phyloP scores from a whole-genome alignment of 805 yeast genomes.

The Yamadazyma olivae region DNA sequence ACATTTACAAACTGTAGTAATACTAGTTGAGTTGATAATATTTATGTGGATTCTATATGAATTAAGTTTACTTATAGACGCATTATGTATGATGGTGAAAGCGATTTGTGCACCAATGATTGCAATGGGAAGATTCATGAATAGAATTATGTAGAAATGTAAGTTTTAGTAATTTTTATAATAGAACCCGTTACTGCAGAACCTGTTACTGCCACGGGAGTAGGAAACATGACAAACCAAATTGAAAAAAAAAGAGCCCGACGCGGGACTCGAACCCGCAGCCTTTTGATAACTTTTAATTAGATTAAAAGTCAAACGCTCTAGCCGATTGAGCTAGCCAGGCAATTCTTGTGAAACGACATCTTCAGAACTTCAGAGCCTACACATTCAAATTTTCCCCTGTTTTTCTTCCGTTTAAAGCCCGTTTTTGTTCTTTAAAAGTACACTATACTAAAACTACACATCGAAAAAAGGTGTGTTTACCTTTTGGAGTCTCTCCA shows the following conservation, averaged over 20 bases:
- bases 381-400: no score
- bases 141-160: slow-evolving; percentile 29
- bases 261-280: slow-evolving; percentile 20
- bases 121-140: slow-evolving; percentile 43
- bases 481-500: no score
- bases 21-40: slow-evolving; percentile 33
- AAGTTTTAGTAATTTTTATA: neutral
- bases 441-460: no score
- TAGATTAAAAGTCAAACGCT: slow-evolving; percentile 18
- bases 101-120: slow-evolving; percentile 47
- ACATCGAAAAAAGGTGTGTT: no score
- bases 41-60: slow-evolving; percentile 43
- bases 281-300: no score
- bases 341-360: slow-evolving; percentile 9
- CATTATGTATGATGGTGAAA: slow-evolving; percentile 42
- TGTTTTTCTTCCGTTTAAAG: no score
- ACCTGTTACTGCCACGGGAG: no score
- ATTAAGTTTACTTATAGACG: slow-evolving; percentile 39
- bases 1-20: slow-evolving; percentile 34
- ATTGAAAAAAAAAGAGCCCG: slow-evolving; percentile 15
- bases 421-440: no score
- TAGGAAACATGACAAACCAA: no score
- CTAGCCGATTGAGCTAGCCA: slow-evolving; percentile 20
- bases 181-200: no score
- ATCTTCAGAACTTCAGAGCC: no score